Conservation (phyloP, 495 filamentous ascomycete species). For the Penicillium subrubescens region DNA sequence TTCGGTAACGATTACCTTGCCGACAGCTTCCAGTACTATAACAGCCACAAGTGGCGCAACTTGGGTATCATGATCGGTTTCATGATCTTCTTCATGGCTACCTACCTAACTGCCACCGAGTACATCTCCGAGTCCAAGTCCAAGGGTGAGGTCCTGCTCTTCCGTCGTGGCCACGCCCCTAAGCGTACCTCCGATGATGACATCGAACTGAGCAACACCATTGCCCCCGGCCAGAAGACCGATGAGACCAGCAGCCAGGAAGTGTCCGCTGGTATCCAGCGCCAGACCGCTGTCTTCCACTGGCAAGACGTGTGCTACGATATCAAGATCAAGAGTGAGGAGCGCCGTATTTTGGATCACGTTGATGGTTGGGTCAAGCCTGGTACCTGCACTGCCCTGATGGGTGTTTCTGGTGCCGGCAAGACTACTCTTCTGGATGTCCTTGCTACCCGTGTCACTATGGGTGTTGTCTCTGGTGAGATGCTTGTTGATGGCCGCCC, state of each 20-base stretch:
- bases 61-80: conserved; percentile 69
- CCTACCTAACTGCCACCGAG: conserved; percentile 49
- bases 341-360: conserved; percentile 61
- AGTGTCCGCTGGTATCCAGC: conserved; percentile 53
- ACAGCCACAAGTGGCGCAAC: conserved; percentile 69
- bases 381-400: conserved; percentile 65
- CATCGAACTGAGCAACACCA: conserved; percentile 33
- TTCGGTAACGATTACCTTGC: conserved; percentile 54
- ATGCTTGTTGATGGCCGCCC: conserved; percentile 54
- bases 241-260: conserved; percentile 38
- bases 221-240: conserved; percentile 41
- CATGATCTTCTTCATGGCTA: conserved; percentile 60
- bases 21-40: conserved; percentile 57
- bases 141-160: conserved; percentile 56
- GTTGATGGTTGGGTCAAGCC: conserved; percentile 69
- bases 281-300: conserved; percentile 69
- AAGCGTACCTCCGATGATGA: conserved; percentile 29
- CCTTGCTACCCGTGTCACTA: conserved; percentile 48
- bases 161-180: conserved; percentile 48
- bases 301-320: conserved; percentile 79
- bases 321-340: conserved; percentile 62
- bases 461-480: conserved; percentile 53
- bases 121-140: conserved; percentile 51
- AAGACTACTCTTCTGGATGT: conserved; percentile 58
- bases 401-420: conserved; percentile 60